Conservation (phyloP, 2,329 filamentous ascomycete genomes). For the Sporothrix brasiliensis region DNA sequence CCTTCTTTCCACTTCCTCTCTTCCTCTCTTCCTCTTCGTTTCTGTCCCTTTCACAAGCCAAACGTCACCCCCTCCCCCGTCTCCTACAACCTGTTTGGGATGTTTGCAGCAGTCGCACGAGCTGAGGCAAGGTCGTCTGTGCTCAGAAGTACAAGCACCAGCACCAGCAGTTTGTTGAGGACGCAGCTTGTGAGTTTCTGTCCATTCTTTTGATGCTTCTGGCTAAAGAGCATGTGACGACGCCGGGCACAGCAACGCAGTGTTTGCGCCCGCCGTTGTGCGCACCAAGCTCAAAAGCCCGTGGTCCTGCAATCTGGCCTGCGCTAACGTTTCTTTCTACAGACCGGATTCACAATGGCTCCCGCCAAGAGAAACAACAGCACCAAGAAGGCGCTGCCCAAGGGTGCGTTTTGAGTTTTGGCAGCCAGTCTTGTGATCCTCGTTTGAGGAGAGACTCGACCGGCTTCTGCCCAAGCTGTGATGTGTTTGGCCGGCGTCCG, state of each 20-base stretch:
- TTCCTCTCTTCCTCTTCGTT: neutral
- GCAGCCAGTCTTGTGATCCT: conserved; percentile 46
- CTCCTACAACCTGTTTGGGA: conserved; percentile 38
- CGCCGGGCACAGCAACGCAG: neutral
- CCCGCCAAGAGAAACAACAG: conserved; percentile 59
- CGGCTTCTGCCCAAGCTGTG: neutral
- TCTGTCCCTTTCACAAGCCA: conserved; percentile 9
- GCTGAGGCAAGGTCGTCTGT: conserved; percentile 45
- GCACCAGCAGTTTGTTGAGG: conserved; percentile 33
- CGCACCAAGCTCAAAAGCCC: neutral
- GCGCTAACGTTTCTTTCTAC: neutral
- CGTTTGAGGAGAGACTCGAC: conserved; percentile 31
- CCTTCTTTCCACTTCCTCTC: neutral
- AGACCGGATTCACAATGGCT: conserved; percentile 52
- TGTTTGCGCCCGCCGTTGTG: neutral
- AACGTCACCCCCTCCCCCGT: neutral
- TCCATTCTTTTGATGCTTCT: neutral
- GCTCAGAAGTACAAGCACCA: conserved; percentile 39
- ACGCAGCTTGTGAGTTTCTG: conserved; percentile 32
- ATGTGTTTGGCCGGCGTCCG: too few relatives aligned
- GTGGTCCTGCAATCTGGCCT: conserved; percentile 9
- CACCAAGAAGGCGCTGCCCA: conserved; percentile 44
- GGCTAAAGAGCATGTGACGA: neutral
- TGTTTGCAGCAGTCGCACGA: conserved; percentile 45
- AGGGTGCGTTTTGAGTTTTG: conserved; percentile 42